These are phyloP conservation scores for Thelephora terrestris DNA, from an alignment of 1,284 basidiomycete species.

Conservation along the genomic window DNA sequence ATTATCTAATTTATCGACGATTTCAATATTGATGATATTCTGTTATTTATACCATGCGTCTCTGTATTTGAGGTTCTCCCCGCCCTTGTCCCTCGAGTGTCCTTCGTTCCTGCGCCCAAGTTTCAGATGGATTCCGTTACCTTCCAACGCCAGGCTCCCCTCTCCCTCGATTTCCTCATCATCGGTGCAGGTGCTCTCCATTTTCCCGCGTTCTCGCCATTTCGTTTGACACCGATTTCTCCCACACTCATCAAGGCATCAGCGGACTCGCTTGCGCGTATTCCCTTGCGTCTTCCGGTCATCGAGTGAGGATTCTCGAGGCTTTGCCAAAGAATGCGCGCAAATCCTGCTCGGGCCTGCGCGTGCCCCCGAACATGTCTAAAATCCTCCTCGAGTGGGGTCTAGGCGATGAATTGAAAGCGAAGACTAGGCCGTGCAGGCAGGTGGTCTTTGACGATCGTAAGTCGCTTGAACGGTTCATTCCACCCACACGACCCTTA, in stretches of 20 bases:
- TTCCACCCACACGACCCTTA: too few relatives aligned
- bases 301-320: constrained; percentile 42
- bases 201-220: background rate
- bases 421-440: constrained; percentile 21
- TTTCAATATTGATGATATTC: background rate
- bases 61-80: background rate
- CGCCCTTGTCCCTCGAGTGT: background rate
- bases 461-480: constrained; percentile 10
- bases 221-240: background rate
- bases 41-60: background rate
- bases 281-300: constrained; percentile 37
- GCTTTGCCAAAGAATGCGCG: constrained; percentile 20
- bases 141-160: constrained; percentile 5
- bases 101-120: background rate
- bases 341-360: constrained; percentile 26
- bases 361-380: constrained; percentile 41
- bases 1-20: too few relatives aligned
- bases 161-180: constrained; percentile 15
- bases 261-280: constrained; percentile 42
- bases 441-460: constrained; percentile 21
- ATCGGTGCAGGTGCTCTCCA: constrained; percentile 15
- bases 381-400: constrained; percentile 45
- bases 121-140: background rate
- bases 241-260: constrained; percentile 14
- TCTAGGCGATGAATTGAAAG: constrained; percentile 27